phyloP scores from a whole-genome alignment of 257 asterid genomes.

The Penstemon barbatus region DNA sequence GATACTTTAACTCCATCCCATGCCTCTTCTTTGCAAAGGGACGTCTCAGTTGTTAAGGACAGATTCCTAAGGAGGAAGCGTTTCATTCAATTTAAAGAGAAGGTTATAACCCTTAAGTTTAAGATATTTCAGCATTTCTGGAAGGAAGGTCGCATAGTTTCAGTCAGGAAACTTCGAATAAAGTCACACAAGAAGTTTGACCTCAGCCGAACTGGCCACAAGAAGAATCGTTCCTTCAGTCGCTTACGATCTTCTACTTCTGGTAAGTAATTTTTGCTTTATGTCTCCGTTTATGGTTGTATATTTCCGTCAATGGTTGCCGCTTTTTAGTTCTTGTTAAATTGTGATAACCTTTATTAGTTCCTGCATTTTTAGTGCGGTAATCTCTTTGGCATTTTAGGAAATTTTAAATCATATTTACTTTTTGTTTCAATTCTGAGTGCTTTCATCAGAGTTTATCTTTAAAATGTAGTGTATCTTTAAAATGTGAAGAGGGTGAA shows the following conservation, averaged over 20 bases:
- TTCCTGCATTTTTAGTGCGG: neutral
- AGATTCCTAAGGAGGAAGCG: constrained; percentile 47
- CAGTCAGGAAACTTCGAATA: constrained; percentile 53
- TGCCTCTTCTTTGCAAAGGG: constrained; percentile 37
- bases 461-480: neutral
- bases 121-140: constrained; percentile 77
- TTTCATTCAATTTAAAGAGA: constrained; percentile 62
- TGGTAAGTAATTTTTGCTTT: constrained; percentile 47
- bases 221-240: constrained; percentile 60
- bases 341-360: neutral
- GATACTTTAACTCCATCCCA: constrained; percentile 41
- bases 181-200: constrained; percentile 83
- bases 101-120: constrained; percentile 62
- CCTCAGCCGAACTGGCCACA: constrained; percentile 48
- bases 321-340: neutral
- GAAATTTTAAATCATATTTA: no score
- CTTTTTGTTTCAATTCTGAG: neutral
- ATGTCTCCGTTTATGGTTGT: constrained; percentile 5
- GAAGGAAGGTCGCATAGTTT: constrained; percentile 71
- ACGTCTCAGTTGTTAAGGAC: constrained; percentile 43
- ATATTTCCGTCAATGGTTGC: neutral
- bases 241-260: constrained; percentile 51
- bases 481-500: neutral
- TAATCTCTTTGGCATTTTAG: no score
- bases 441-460: neutral